Conservation (phyloP, 2,329 filamentous ascomycete species). For the Madurella mycetomatis region DNA sequence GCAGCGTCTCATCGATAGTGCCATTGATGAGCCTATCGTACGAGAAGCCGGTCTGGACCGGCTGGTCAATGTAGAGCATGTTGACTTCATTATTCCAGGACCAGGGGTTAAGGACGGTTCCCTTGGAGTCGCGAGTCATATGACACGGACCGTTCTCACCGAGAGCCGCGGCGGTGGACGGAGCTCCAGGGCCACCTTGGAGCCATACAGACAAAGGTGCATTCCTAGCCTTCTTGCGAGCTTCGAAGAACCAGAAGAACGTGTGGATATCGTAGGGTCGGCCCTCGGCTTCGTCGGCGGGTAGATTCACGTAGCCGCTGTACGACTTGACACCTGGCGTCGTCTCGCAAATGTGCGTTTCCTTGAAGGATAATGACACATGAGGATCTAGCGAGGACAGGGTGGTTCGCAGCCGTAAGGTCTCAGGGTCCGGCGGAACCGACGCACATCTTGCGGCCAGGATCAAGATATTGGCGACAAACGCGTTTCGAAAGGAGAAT, state of each 20-base stretch:
- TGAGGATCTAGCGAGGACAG: conserved; percentile 1
- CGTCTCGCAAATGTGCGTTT: conserved; percentile 22
- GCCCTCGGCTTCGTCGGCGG: conserved; percentile 8
- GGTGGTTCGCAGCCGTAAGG: background rate
- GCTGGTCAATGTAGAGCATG: conserved; percentile 64
- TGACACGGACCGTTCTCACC: conserved; percentile 25
- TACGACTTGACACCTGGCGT: conserved; percentile 21
- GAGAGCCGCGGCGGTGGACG: conserved; percentile 7
- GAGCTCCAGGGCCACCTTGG: conserved; percentile 23
- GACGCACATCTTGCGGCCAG: background rate
- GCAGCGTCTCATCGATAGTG: conserved; percentile 20
- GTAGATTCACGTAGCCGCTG: conserved; percentile 22
- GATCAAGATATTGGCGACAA: background rate
- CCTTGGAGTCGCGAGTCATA: conserved; percentile 47
- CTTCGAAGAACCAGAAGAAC: conserved; percentile 25
- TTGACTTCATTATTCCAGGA: conserved; percentile 59
- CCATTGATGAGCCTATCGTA: conserved; percentile 28
- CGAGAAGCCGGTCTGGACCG: conserved; percentile 30
- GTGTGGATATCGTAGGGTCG: conserved; percentile 16
- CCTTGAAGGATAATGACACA: conserved; percentile 9
- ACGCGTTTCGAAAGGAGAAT: background rate
- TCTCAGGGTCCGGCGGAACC: background rate
- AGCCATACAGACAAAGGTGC: conserved; percentile 24
- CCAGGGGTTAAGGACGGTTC: conserved; percentile 49
- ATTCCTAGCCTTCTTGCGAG: conserved; percentile 16